Evolutionary conservation across 73 alveolate genomes (phyloP), one percentile per base, ranked within the genome.

Genomic region (Loxodes magnus): DNA sequence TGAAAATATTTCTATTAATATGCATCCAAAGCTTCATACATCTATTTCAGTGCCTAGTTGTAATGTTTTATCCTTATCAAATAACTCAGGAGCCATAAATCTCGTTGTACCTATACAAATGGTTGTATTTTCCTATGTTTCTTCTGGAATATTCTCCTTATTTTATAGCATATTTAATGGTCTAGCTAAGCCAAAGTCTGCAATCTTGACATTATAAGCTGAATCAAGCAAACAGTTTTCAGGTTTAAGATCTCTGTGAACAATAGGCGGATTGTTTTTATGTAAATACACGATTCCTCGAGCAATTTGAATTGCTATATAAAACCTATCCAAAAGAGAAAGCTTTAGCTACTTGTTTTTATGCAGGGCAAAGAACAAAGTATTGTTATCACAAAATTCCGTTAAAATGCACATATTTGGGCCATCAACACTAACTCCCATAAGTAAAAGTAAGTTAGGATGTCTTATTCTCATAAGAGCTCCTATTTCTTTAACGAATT

Each of bases 61-160:
- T 9, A 25, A 37, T 2, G n/a, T 22, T 24, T 24, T 46, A n/a
- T n/a, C n/a, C 64, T 90, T 93, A 50, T 81, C 83, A 72, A 79
- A 93, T 23, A 88, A 80, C 69, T 93, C 99, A 3, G 99, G 99
- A 2, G 99, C 99, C 99, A 93, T 93, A 71, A 88, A 93, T 21
- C 97, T 59, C 7, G 99, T 97, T 0, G 99, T 93, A 0, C 99
- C 99, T 15, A 95, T 79, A 52, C 81, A 93, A 72, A 88, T 85
- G 63, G 90, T 84, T 12, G 94, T 71, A 0, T 96, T 97, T 27
- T 82, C 44, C 44, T 78, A 72, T n/a, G n/a, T n/a, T n/a, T n/a
- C n/a, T n/a, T n/a, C n/a, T n/a, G n/a, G n/a, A n/a, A n/a, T n/a
- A n/a, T n/a, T n/a, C n/a, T n/a, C n/a, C n/a, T 77, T 85, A 16